These are phyloP conservation scores for Sanghuangporus weigelae DNA, from an alignment of 1,284 basidiomycete species.

Conservation along the genomic window DNA sequence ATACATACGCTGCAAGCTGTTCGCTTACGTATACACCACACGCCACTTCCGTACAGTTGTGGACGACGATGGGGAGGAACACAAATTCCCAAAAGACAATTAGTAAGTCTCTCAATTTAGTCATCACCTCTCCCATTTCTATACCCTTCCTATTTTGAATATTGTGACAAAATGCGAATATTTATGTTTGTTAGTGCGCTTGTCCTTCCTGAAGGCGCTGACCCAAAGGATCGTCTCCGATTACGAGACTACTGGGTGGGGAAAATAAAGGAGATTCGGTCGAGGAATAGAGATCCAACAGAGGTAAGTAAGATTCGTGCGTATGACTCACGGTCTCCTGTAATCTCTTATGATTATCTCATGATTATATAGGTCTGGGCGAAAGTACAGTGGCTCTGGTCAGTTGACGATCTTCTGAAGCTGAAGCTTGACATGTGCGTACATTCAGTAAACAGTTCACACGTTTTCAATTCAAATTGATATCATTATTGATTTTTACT, in stretches of 20 bases:
- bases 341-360: neutral
- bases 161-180: too few relatives aligned
- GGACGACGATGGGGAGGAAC: neutral
- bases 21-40: neutral
- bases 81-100: neutral
- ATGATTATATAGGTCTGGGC: slow-evolving; percentile 11
- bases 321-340: neutral
- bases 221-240: neutral
- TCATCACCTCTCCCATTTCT: neutral
- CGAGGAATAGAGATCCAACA: slow-evolving; percentile 1
- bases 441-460: neutral
- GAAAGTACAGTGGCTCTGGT: slow-evolving; percentile 12
- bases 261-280: slow-evolving; percentile 16
- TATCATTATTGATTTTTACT: neutral
- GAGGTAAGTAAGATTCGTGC: neutral
- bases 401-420: slow-evolving; percentile 1
- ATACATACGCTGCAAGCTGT: neutral
- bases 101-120: slow-evolving; percentile 3
- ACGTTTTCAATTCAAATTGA: neutral
- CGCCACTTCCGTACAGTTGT: neutral
- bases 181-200: slow-evolving; percentile 1
- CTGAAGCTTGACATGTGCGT: neutral
- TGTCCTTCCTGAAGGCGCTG: slow-evolving; percentile 8
- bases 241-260: slow-evolving; percentile 14
- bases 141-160: neutral